These are phyloP conservation scores for Chalciporus pseudorubinellus DNA, from an alignment of 768 basidiomycete genomes.

Conservation along the genomic window DNA sequence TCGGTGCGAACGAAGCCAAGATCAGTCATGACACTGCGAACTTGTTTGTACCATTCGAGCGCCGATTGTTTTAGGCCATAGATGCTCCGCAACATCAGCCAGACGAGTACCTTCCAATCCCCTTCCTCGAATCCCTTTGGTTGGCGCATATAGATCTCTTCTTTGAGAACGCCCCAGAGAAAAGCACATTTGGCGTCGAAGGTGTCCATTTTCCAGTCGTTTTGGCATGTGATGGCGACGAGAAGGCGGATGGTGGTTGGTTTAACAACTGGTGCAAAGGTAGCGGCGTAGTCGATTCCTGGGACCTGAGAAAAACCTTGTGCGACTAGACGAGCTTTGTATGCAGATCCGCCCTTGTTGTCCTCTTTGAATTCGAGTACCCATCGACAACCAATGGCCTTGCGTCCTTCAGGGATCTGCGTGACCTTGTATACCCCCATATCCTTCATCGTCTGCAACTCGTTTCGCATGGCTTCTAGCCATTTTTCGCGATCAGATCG, in stretches of 20 bases:
- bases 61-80: constrained; percentile 1
- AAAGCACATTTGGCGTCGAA: background rate
- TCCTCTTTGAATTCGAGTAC: constrained; percentile 3
- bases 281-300: constrained; percentile 37
- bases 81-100: background rate
- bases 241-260: background rate
- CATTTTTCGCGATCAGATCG: background rate
- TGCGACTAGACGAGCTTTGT: constrained; percentile 32
- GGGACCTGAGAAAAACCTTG: constrained; percentile 33
- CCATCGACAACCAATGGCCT: background rate
- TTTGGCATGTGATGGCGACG: background rate
- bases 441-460: background rate
- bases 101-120: background rate
- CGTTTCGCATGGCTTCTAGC: background rate
- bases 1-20: background rate
- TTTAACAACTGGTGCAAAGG: background rate
- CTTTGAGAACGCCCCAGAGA: background rate
- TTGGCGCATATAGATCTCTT: background rate
- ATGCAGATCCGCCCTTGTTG: background rate
- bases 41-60: background rate
- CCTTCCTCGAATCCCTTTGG: background rate
- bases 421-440: background rate
- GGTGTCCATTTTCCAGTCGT: background rate
- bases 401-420: background rate
- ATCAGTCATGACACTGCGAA: background rate